A percentile compares a stretch with the other conserved stretches of the same genome.
Evolutionary conservation across 108 stramenopile species (phyloP).

Genomic region (Poteriospumella lacustris): DNA sequence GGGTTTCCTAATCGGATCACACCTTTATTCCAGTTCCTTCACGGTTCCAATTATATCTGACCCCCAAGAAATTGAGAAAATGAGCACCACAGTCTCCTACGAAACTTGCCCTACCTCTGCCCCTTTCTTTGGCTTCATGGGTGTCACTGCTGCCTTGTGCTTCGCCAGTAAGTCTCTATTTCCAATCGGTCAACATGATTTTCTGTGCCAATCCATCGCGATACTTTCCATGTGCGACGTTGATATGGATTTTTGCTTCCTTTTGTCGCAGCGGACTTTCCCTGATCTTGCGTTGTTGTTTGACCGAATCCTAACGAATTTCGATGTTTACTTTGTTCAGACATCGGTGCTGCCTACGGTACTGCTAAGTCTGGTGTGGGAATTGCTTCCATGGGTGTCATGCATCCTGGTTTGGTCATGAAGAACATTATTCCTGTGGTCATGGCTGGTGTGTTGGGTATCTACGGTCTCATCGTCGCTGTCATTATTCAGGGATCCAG

Average conservation of each 20-base stretch:
- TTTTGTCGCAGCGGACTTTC: too few relatives aligned
- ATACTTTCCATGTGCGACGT: neutral
- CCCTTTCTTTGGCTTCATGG: constrained; percentile 58
- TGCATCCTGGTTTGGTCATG: constrained; percentile 97
- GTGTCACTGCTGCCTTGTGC: constrained; percentile 50
- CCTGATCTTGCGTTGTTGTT: too few relatives aligned
- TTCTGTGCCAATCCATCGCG: neutral
- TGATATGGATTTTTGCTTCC: neutral
- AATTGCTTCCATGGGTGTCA: constrained; percentile 95
- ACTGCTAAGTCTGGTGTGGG: constrained; percentile 96
- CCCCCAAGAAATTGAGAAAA: neutral
- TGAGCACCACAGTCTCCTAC: neutral
- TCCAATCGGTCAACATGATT: neutral
- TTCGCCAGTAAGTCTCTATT: constrained; percentile 47
- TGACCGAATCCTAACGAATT: too few relatives aligned
- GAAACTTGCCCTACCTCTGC: constrained; percentile 56
- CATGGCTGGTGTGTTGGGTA: constrained; percentile 99
- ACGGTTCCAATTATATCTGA: too few relatives aligned
- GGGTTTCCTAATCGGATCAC: too few relatives aligned
- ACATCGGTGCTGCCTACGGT: constrained; percentile 96
- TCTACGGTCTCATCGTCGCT: constrained; percentile 98
- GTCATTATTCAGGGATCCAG: constrained; percentile 88
- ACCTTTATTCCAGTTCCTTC: too few relatives aligned
- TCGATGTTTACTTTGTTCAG: too few relatives aligned
- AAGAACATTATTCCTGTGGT: constrained; percentile 98